A percentile compares a stretch with the other conserved stretches of the same genome.
phyloP scores from a whole-genome alignment of 2,329 filamentous ascomycete species.

The Exserohilum rostratum region DNA sequence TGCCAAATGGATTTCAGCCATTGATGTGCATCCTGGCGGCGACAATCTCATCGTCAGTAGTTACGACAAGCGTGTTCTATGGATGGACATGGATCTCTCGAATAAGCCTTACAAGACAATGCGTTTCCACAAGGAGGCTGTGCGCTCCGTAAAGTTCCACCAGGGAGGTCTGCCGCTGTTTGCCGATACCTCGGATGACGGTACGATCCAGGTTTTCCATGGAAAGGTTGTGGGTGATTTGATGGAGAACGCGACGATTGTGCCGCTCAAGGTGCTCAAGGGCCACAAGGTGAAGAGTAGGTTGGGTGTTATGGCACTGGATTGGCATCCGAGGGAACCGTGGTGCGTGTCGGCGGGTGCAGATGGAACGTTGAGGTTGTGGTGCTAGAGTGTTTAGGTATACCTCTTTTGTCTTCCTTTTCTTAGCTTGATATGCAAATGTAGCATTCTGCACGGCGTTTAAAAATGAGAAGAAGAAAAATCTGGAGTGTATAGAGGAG shows the following conservation, averaged over 20 bases:
- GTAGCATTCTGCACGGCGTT: conserved; percentile 2
- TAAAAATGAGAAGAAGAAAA: not conserved
- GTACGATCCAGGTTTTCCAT: conserved; percentile 93
- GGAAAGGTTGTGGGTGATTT: conserved; percentile 93
- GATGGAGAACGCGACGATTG: conserved; percentile 95
- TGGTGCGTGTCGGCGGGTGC: conserved; percentile 95
- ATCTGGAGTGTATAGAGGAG: not conserved
- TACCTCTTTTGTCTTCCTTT: not conserved
- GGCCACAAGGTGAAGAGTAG: conserved; percentile 87
- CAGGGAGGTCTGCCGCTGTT: conserved; percentile 80
- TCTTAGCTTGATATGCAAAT: not conserved
- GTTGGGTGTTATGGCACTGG: conserved; percentile 88
- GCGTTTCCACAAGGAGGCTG: conserved; percentile 90
- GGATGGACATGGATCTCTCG: conserved; percentile 95
- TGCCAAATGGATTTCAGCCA: conserved; percentile 90
- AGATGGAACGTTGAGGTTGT: conserved; percentile 89
- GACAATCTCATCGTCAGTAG: conserved; percentile 94
- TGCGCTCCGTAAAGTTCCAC: conserved; percentile 88
- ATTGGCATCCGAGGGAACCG: conserved; percentile 93
- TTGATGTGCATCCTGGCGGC: conserved; percentile 90
- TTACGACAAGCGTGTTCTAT: conserved; percentile 90
- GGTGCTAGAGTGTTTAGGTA: conserved; percentile 53
- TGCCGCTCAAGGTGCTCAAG: conserved; percentile 90
- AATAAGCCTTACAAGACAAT: conserved; percentile 93
- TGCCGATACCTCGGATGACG: conserved; percentile 93